A percentile compares a stretch with the other conserved stretches of the same genome.
Evolutionary conservation across 768 basidiomycete species (phyloP).

Genomic region (Boletus vinaceobasis): DNA sequence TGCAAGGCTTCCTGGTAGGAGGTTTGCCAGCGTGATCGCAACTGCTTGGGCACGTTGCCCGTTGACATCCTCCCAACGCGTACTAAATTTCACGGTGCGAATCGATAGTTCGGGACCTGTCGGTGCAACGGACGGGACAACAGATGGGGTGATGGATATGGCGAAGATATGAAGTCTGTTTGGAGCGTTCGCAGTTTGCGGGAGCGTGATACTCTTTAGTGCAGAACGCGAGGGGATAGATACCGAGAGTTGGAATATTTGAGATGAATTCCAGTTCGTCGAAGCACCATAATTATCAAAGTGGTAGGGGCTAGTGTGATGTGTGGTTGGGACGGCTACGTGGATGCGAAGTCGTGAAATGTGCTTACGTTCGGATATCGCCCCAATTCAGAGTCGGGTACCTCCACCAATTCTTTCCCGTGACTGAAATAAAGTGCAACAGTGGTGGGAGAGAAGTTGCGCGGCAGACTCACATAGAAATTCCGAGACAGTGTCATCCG

Average conservation of each 20-base stretch:
- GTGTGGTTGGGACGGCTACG: too few species aligned
- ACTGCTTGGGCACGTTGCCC: conserved; percentile 43
- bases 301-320: conserved; percentile 45
- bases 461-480: too few species aligned
- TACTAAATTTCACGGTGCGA: conserved; percentile 43
- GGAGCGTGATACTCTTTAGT: conserved; percentile 45
- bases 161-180: conserved; percentile 46
- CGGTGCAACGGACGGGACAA: conserved; percentile 23
- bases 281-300: conserved; percentile 34
- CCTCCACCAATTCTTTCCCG: conserved; percentile 45
- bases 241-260: conserved; percentile 45
- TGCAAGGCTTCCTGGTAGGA: conserved; percentile 36
- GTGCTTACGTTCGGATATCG: conserved; percentile 41
- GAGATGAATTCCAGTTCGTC: conserved; percentile 41
- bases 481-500: conserved; percentile 28
- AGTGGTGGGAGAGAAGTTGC: too few species aligned
- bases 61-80: conserved; percentile 42
- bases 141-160: conserved; percentile 38
- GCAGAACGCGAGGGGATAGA: conserved; percentile 39
- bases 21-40: conserved; percentile 51
- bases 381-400: conserved; percentile 41
- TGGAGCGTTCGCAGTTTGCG: conserved; percentile 19
- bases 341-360: background rate
- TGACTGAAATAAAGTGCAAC: conserved; percentile 38
- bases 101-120: conserved; percentile 35